Evolutionary conservation across 305 asterid genomes (phyloP), one percentile per base, ranked within the genome.

Genomic region (Fraxinus greggii): DNA sequence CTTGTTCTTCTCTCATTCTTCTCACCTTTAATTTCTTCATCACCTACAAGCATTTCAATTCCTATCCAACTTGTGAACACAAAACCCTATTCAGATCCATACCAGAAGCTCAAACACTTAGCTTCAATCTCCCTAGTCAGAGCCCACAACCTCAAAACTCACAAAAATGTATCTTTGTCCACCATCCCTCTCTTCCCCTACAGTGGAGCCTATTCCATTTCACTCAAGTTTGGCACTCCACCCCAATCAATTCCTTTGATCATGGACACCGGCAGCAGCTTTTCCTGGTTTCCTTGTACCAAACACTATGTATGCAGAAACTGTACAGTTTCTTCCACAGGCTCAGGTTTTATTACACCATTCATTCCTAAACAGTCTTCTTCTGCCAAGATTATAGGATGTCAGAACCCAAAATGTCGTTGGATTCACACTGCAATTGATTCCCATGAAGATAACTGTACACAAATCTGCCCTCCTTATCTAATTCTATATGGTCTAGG

Each of bases 261-360:
- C 72, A 79, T 95, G 90, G 99, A 94, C 85, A 95, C 99, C 0
- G 99, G 97, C 0, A 95, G 98, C 83, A 90, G 89, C 84, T 91
- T 92, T 51, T 91, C 93, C 19, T 95, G 98, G 99, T 87, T 95
- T 69, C 99, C 99, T 5, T 94, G 99, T 73, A 94, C 98, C 9
- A 86, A 83, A 70, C 84, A 87, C 33, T 95, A 95, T 61, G 61
- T 77, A 26, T 94, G 99, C 72, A 89, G 80, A 17, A 86, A 89
- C 86, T 95, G 98, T 63, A 84, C 92, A 9, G 45, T 36, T 85
- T 77, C 89, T 0, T 56, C 86, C 3, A 65, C 80, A 15, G 75
- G 23, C 45, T 67, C 76, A n/a, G 76, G 26, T 72, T 72, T 33
- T 72, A 90, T 90, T 56, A 73, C 93, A 0, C 76, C 93, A 7